These are phyloP conservation scores for Colletotrichum sp. DNA, from an alignment of 2,329 filamentous ascomycete species.

Conservation along the genomic window DNA sequence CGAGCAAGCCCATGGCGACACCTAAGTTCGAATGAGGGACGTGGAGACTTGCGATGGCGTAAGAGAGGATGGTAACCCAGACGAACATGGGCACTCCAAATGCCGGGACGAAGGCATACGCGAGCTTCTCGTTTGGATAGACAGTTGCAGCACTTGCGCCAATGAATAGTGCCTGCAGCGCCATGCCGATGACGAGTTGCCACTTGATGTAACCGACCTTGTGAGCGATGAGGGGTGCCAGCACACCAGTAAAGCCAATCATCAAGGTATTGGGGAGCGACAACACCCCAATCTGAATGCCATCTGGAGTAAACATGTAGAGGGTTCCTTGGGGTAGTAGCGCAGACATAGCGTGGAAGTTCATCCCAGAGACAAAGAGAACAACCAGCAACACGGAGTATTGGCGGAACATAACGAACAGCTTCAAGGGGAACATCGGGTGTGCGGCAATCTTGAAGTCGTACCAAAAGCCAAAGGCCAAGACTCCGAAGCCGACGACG, in stretches of 20 bases:
- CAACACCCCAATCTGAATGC: conserved; percentile 28
- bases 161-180: conserved; percentile 32
- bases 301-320: conserved; percentile 35
- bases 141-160: conserved; percentile 30
- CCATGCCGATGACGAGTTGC: conserved; percentile 33
- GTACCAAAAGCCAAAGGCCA: conserved; percentile 24
- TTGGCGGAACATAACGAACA: conserved; percentile 32
- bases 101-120: conserved; percentile 33
- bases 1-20: conserved; percentile 32
- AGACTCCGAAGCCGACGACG: conserved; percentile 21
- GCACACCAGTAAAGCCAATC: conserved; percentile 2
- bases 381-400: conserved; percentile 34
- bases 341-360: conserved; percentile 30
- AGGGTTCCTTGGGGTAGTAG: conserved; percentile 32
- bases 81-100: conserved; percentile 36
- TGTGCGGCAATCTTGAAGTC: conserved; percentile 26
- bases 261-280: conserved; percentile 12
- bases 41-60: conserved; percentile 32
- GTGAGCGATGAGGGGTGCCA: conserved; percentile 34
- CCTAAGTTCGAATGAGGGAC: conserved; percentile 34
- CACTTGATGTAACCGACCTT: conserved; percentile 33
- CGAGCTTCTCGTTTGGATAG: conserved; percentile 29
- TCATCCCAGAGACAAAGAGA: conserved; percentile 35
- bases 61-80: conserved; percentile 34
- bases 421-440: conserved; percentile 28